Percentiles rank a stretch among this genome's conserved stretches.
Conservation (phyloP, 352 stramenopile species). For the Pythium rhizo-oryzae region DNA sequence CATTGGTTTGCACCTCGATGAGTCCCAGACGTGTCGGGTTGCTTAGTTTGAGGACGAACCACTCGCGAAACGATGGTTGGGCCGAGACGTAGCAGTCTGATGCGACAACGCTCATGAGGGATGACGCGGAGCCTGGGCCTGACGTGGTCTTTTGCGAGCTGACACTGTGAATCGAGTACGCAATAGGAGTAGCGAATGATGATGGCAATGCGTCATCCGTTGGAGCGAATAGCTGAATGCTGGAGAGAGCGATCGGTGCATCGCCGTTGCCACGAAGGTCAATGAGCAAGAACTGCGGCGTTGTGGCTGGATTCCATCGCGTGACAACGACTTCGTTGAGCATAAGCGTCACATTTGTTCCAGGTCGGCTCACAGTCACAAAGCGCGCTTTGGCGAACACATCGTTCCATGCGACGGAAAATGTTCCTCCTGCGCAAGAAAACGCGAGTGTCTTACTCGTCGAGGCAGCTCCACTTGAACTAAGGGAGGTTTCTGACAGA, state of each 20-base stretch:
- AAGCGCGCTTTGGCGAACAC: constrained; percentile 51
- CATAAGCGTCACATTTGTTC: constrained; percentile 45
- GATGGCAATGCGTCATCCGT: constrained; percentile 23
- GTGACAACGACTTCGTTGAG: constrained; percentile 69
- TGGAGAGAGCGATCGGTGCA: constrained; percentile 43
- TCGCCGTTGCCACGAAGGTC: constrained; percentile 47
- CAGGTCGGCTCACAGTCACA: constrained; percentile 48
- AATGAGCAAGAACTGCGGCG: constrained; percentile 48
- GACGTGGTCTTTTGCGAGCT: constrained; percentile 50
- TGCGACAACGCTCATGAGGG: constrained; percentile 32
- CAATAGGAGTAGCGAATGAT: constrained; percentile 37
- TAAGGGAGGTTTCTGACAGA: constrained; percentile 33
- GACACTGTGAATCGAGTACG: constrained; percentile 62
- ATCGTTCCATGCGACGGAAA: constrained; percentile 39
- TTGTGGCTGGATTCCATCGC: constrained; percentile 59
- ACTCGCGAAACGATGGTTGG: constrained; percentile 56
- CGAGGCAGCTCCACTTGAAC: constrained; percentile 14
- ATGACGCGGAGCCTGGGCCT: constrained; percentile 43
- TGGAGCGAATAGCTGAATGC: constrained; percentile 51
- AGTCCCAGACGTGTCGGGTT: constrained; percentile 45
- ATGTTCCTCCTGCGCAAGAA: constrained; percentile 45
- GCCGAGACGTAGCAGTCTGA: constrained; percentile 50
- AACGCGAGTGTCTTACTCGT: constrained; percentile 43
- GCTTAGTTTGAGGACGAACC: constrained; percentile 62
- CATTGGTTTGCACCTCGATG: constrained; percentile 50